Percentiles rank a stretch among this genome's conserved stretches.
Conservation (phyloP, 2,329 filamentous ascomycete species). For the Fonsecaea multimorphosa region DNA sequence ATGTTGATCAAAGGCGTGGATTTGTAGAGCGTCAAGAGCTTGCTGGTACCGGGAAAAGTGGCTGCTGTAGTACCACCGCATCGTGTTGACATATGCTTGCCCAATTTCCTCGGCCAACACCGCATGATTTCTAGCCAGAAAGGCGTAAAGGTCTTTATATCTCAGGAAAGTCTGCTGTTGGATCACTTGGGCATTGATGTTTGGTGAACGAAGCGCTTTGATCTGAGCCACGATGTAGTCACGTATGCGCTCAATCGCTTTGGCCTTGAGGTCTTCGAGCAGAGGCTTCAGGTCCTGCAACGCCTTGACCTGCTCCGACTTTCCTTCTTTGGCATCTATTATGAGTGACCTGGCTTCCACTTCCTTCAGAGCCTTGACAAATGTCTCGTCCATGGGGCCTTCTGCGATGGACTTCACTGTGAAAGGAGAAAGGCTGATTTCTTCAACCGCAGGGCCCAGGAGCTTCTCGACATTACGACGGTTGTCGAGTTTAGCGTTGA, state of each 20-base stretch:
- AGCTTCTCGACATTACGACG: conserved; percentile 87
- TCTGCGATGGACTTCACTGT: conserved; percentile 86
- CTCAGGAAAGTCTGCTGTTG: conserved; percentile 90
- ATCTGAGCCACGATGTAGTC: conserved; percentile 95
- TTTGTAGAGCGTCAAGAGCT: conserved; percentile 80
- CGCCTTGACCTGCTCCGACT: conserved; percentile 71
- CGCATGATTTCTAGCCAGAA: conserved; percentile 80
- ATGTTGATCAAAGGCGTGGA: conserved; percentile 81
- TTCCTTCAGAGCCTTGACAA: conserved; percentile 82
- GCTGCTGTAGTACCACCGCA: conserved; percentile 96
- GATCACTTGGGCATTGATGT: conserved; percentile 96
- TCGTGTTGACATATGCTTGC: conserved; percentile 95
- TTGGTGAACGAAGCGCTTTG: conserved; percentile 89
- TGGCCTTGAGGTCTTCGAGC: conserved; percentile 74
- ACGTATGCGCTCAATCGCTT: conserved; percentile 90
- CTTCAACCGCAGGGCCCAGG: conserved; percentile 86
- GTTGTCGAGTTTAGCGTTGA: conserved; percentile 87
- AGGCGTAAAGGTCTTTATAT: conserved; percentile 86
- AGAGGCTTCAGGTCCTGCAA: conserved; percentile 83
- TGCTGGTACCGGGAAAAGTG: conserved; percentile 89
- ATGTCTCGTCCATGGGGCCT: conserved; percentile 85
- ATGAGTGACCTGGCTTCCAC: conserved; percentile 77
- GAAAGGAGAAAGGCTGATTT: conserved; percentile 83
- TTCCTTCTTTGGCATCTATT: conserved; percentile 71
- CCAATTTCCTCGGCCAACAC: conserved; percentile 87